Percentiles rank a stretch among this genome's conserved stretches.
These are phyloP conservation scores for Pseudocercospora crystallina DNA, from an alignment of 2,329 filamentous ascomycete species.

Conservation along the genomic window DNA sequence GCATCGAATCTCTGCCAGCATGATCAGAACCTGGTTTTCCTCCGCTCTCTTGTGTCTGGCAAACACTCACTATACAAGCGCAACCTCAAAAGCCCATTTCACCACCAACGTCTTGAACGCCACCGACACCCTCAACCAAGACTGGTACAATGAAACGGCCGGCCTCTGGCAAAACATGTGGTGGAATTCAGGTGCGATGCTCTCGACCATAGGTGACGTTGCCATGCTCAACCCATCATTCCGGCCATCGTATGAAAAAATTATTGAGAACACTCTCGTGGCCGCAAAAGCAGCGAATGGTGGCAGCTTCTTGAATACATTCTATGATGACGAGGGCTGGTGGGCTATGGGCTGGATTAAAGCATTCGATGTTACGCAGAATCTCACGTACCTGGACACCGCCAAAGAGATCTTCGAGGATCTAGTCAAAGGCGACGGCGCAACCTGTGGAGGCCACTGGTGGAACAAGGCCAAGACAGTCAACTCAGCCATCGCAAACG, in stretches of 20 bases:
- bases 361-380: constrained; percentile 52
- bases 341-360: constrained; percentile 55
- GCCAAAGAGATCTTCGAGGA: constrained; percentile 50
- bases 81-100: too few species aligned
- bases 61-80: too few species aligned
- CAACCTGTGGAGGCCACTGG: constrained; percentile 46
- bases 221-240: constrained; percentile 39
- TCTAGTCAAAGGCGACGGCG: constrained; percentile 43
- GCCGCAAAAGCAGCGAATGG: constrained; percentile 17
- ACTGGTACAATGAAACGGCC: too few species aligned
- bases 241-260: constrained; percentile 34
- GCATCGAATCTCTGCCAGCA: too few species aligned
- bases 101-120: too few species aligned
- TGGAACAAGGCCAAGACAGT: constrained; percentile 48
- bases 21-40: too few species aligned
- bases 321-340: constrained; percentile 55
- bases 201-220: constrained; percentile 62
- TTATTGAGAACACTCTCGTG: constrained; percentile 48
- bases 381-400: constrained; percentile 45
- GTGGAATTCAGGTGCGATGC: constrained; percentile 66
- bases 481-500: constrained; percentile 56
- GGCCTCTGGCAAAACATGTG: too few species aligned
- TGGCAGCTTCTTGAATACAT: constrained; percentile 42
- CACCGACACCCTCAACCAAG: too few species aligned
- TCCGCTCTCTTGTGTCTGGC: too few species aligned